Evolutionary conservation across 164 flowering plant genomes (phyloP).

Genomic region (Vitis rupestris): DNA sequence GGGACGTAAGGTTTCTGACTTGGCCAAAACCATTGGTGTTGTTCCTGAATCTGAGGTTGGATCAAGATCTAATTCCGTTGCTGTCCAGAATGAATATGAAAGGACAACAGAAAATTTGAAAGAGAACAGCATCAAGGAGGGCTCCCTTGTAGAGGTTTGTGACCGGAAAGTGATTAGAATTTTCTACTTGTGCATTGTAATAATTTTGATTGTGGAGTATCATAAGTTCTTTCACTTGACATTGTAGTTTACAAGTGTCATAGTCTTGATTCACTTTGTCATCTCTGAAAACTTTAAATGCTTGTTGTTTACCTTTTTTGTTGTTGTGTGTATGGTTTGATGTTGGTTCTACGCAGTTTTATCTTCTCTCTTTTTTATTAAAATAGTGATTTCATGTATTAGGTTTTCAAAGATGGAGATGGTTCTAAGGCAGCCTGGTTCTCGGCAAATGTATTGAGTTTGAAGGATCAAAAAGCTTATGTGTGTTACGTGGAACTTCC

Average conservation of each 20-base stretch:
- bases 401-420: constrained; percentile 70
- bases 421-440: constrained; percentile 68
- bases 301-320: neutral
- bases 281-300: too few species aligned
- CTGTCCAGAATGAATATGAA: constrained; percentile 16
- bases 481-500: constrained; percentile 55
- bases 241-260: neutral
- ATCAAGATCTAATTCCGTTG: constrained; percentile 17
- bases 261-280: neutral
- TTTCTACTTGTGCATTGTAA: neutral
- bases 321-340: neutral
- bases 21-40: constrained; percentile 30
- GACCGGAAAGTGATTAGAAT: neutral
- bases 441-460: constrained; percentile 58
- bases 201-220: neutral
- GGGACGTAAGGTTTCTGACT: constrained; percentile 27
- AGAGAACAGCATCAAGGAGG: constrained; percentile 53
- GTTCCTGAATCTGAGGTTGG: constrained; percentile 41
- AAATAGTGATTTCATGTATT: constrained; percentile 3
- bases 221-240: neutral
- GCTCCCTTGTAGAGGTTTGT: constrained; percentile 82
- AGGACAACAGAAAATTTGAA: constrained; percentile 18
- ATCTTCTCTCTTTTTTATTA: neutral
- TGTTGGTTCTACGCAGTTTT: neutral
- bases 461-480: constrained; percentile 69